A percentile compares a stretch with the other conserved stretches of the same genome.
Conservation (phyloP, 139 green algal genomes). For the Eudorina sp. region DNA sequence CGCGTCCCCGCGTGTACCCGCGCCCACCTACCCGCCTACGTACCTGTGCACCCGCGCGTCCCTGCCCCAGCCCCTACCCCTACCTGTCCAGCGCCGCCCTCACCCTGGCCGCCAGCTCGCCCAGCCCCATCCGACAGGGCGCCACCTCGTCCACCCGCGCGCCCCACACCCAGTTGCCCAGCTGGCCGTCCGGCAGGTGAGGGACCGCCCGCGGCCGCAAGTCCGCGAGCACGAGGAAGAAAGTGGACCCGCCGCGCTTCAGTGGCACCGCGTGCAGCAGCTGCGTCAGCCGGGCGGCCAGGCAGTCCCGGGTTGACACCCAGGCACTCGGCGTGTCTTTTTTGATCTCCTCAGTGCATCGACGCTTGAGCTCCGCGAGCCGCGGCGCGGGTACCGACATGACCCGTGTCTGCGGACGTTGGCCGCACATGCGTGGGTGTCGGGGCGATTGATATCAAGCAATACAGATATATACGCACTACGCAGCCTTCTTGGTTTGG, state of each 20-base stretch:
- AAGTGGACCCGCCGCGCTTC: neutral
- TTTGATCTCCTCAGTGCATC: neutral
- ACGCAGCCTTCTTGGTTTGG: too few relatives aligned
- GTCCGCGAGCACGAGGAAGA: neutral
- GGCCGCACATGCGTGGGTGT: too few relatives aligned
- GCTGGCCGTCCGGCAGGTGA: slow-evolving; percentile 20
- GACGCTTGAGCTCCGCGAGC: neutral
- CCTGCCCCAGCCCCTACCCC: neutral
- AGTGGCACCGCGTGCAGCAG: slow-evolving; percentile 28
- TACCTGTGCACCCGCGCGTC: too few relatives aligned
- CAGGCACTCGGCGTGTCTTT: neutral
- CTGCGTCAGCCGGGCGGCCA: neutral
- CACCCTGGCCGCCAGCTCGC: neutral
- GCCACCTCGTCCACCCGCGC: neutral
- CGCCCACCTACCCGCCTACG: too few relatives aligned
- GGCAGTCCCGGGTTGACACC: neutral
- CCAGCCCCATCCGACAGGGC: neutral
- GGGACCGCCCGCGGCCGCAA: neutral
- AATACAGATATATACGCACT: too few relatives aligned
- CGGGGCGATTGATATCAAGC: too few relatives aligned
- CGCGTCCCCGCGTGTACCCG: too few relatives aligned
- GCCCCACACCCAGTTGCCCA: neutral
- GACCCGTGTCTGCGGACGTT: neutral
- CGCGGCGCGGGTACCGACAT: neutral
- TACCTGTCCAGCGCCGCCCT: neutral